Conservation (phyloP, 495 filamentous ascomycete genomes). For the Beverwykella pulmonaria region DNA sequence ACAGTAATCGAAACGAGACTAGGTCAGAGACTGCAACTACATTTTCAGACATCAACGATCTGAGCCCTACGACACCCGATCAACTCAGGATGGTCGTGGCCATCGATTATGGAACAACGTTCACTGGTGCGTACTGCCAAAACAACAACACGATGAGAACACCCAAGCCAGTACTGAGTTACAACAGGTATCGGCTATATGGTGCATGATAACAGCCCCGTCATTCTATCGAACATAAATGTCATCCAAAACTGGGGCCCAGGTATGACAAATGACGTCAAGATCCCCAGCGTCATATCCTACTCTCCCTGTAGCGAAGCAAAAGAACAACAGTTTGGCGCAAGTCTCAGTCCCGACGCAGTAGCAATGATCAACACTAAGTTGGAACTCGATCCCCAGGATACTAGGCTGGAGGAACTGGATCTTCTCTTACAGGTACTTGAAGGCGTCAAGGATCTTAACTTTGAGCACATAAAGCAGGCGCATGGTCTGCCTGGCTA, state of each 20-base stretch:
- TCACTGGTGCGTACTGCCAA: conserved; percentile 16
- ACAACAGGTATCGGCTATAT: conserved; percentile 9
- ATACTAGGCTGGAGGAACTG: conserved; percentile 16
- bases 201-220: not conserved
- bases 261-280: conserved; percentile 14
- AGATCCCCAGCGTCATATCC: conserved; percentile 27
- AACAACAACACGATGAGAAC: not conserved
- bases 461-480: conserved; percentile 9
- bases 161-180: not conserved
- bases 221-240: not conserved
- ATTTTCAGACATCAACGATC: too few species aligned
- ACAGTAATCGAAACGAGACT: too few species aligned
- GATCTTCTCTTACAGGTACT: conserved; percentile 16
- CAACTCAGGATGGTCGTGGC: too few species aligned
- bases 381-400: conserved; percentile 21
- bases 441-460: conserved; percentile 22
- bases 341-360: conserved; percentile 1
- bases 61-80: too few species aligned
- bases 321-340: conserved; percentile 17
- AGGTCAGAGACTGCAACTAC: too few species aligned
- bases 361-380: conserved; percentile 28
- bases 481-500: conserved; percentile 1
- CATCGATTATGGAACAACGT: conserved; percentile 32
- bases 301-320: conserved; percentile 11
- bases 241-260: conserved; percentile 16